Percentiles rank a stretch among this genome's conserved stretches.
Conservation (phyloP, 1,284 basidiomycete species). For the Boletellus deceptivus region DNA sequence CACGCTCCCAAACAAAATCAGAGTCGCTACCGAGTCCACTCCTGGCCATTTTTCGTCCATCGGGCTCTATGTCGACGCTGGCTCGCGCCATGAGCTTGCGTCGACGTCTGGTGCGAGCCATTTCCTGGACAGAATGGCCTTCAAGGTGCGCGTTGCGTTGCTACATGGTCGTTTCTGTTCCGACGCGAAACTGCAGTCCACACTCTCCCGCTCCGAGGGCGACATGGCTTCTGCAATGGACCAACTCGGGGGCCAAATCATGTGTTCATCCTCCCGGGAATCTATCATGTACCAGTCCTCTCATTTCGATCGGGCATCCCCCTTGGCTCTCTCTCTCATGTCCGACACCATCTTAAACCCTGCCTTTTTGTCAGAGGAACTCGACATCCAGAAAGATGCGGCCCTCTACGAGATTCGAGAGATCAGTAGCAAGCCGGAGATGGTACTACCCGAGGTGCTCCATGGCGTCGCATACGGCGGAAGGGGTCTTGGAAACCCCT, state of each 20-base stretch:
- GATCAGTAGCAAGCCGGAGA: constrained; percentile 86
- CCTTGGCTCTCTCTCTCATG: constrained; percentile 83
- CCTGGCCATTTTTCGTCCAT: constrained; percentile 95
- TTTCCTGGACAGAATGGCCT: constrained; percentile 93
- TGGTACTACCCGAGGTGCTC: constrained; percentile 91
- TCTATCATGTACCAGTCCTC: constrained; percentile 98
- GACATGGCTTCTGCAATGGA: constrained; percentile 86
- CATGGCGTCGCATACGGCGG: constrained; percentile 83
- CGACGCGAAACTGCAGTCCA: constrained; percentile 45
- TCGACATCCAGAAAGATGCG: constrained; percentile 83
- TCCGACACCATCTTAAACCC: constrained; percentile 89
- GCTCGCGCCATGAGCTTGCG: constrained; percentile 86
- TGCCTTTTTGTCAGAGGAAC: constrained; percentile 74
- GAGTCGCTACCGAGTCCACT: constrained; percentile 88
- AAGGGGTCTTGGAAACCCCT: constrained; percentile 84
- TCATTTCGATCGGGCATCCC: constrained; percentile 84
- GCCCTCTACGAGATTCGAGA: constrained; percentile 94
- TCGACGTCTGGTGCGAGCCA: constrained; percentile 83
- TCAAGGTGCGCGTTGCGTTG: constrained; percentile 69
- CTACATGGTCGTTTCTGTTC: constrained; percentile 3
- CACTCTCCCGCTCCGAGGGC: constrained; percentile 56
- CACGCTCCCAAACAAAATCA: constrained; percentile 87
- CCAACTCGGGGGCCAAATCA: constrained; percentile 88
- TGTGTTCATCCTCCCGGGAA: constrained; percentile 90
- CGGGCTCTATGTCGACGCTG: constrained; percentile 92